These are phyloP conservation scores for Neoboletus subvelutipes DNA, from an alignment of 768 basidiomycete genomes.

Conservation along the genomic window DNA sequence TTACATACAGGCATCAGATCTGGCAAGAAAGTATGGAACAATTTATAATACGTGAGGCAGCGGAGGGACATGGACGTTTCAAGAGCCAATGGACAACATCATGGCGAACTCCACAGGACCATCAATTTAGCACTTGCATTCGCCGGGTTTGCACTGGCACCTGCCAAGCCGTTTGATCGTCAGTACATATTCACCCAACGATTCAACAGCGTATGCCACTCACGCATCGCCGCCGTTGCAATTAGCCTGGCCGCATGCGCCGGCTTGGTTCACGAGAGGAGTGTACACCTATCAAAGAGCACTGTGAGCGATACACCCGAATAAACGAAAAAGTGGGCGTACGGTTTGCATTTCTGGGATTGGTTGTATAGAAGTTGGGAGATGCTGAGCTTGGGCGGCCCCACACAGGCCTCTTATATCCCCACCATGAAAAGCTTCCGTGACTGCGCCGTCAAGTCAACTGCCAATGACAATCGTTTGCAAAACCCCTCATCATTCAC, in stretches of 20 bases:
- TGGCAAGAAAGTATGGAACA: neutral
- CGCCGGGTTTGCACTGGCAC: conserved; percentile 15
- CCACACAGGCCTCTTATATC: conserved; percentile 10
- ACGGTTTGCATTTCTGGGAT: conserved; percentile 17
- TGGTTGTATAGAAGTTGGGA: neutral
- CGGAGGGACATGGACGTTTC: neutral
- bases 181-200: neutral
- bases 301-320: neutral
- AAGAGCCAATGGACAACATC: neutral
- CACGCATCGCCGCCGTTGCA: conserved; percentile 16
- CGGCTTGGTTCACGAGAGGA: conserved; percentile 18
- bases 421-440: neutral
- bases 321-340: neutral
- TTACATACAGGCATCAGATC: neutral
- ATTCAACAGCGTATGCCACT: neutral
- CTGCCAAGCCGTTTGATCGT: neutral
- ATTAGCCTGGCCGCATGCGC: neutral
- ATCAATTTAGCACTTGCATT: conserved; percentile 15
- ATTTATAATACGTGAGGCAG: neutral
- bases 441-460: too few relatives aligned
- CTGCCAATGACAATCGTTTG: neutral
- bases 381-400: too few relatives aligned
- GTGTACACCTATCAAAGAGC: conserved; percentile 3
- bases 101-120: too few relatives aligned
- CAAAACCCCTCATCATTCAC: neutral